These are phyloP conservation scores for Cyberlindnera euphorbiiphila DNA, from an alignment of 805 yeast species.

Conservation along the genomic window DNA sequence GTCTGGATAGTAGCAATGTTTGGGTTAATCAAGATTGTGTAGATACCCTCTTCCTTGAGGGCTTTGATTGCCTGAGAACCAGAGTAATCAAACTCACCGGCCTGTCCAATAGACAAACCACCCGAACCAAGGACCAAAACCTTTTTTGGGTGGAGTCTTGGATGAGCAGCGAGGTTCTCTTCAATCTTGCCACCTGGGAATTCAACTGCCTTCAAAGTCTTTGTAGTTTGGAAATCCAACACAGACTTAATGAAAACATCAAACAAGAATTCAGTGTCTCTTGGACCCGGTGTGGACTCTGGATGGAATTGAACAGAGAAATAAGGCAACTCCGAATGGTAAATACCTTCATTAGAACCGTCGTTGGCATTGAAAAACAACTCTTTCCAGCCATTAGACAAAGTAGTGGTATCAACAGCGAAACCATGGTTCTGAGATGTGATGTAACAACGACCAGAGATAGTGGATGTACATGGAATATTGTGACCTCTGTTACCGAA, in stretches of 20 bases:
- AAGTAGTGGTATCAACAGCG: conserved; percentile 84
- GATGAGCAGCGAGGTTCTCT: conserved; percentile 72
- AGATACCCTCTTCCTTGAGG: conserved; percentile 94
- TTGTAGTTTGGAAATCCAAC: conserved; percentile 51
- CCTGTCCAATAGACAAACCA: conserved; percentile 98
- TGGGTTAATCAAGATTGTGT: conserved; percentile 93
- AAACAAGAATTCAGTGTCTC: conserved; percentile 96
- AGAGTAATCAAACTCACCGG: conserved; percentile 98
- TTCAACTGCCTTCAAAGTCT: conserved; percentile 60
- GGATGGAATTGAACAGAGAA: conserved; percentile 99
- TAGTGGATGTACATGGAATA: conserved; percentile 88
- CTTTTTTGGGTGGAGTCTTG: conserved; percentile 81
- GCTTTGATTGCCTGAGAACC: conserved; percentile 99
- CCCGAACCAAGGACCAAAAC: conserved; percentile 95
- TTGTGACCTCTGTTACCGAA: conserved; percentile 99
- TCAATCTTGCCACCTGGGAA: conserved; percentile 87
- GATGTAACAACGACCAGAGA: conserved; percentile 94
- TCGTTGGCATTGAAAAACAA: conserved; percentile 94
- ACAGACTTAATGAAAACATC: conserved; percentile 89
- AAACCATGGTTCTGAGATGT: conserved; percentile 99
- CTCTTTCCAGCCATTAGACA: conserved; percentile 83
- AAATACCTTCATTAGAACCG: conserved; percentile 97
- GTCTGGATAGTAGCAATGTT: conserved; percentile 98
- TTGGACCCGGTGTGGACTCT: conserved; percentile 98
- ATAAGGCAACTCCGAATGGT: conserved; percentile 79